These are phyloP conservation scores for Evernia prunastri DNA, from an alignment of 495 filamentous ascomycete species.

Conservation along the genomic window DNA sequence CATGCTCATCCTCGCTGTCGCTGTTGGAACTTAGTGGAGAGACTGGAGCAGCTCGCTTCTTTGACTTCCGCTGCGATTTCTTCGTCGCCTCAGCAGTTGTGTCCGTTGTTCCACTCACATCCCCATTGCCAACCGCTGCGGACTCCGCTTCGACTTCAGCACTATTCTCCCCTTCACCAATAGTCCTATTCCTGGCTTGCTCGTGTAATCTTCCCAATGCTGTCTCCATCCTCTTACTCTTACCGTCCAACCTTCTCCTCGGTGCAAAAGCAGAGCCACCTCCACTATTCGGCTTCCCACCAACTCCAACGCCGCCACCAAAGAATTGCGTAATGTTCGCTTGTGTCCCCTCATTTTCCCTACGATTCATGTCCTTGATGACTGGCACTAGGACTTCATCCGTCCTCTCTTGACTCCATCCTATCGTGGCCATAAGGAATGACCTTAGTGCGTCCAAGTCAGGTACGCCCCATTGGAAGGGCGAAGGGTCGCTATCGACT, in stretches of 20 bases:
- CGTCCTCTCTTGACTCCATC: conserved; percentile 83
- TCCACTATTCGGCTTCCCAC: conserved; percentile 28
- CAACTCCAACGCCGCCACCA: conserved; percentile 51
- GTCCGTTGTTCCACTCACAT: background rate
- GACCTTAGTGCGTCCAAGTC: conserved; percentile 78
- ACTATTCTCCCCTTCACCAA: conserved; percentile 11
- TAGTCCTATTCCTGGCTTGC: conserved; percentile 39
- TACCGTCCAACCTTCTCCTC: conserved; percentile 51
- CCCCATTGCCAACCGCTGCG: conserved; percentile 5
- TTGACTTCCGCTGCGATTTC: conserved; percentile 5
- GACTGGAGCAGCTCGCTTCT: conserved; percentile 17
- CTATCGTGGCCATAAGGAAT: conserved; percentile 89
- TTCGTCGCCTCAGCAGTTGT: conserved; percentile 16
- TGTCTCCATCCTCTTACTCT: conserved; percentile 75
- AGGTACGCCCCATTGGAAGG: conserved; percentile 91
- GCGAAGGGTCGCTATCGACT: conserved; percentile 68
- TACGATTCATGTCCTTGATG: conserved; percentile 84
- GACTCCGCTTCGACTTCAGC: background rate
- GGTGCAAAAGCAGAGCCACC: conserved; percentile 70
- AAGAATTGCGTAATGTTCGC: conserved; percentile 93
- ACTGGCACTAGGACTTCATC: conserved; percentile 94
- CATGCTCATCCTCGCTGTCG: conserved; percentile 11
- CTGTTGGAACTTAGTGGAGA: conserved; percentile 2
- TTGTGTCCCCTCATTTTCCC: conserved; percentile 84
- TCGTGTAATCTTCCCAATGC: conserved; percentile 64